Percentiles rank a stretch among this genome's conserved stretches.
Conservation (phyloP, 192 early-diverging fungal species). For the Linderina pennispora region DNA sequence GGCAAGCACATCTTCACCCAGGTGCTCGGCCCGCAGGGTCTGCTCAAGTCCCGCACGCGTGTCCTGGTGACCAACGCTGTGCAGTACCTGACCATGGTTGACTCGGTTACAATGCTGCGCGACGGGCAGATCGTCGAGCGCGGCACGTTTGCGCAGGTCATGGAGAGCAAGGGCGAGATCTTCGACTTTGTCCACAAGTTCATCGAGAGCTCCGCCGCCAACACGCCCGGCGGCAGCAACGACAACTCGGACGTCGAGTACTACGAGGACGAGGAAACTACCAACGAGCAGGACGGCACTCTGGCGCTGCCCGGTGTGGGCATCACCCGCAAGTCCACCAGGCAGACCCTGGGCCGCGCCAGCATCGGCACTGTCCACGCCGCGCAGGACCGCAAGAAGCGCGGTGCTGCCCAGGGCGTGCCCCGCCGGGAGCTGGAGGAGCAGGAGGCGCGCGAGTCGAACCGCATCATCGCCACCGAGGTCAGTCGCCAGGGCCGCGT, state of each 20-base stretch:
- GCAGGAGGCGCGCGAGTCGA: neutral
- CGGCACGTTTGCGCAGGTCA: conserved; percentile 48
- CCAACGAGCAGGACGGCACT: conserved; percentile 15
- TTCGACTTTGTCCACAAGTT: conserved; percentile 38
- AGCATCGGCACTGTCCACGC: conserved; percentile 44
- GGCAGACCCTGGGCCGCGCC: conserved; percentile 44
- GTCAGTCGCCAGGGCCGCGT: conserved; percentile 80
- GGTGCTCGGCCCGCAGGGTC: conserved; percentile 74
- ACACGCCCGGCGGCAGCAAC: conserved; percentile 10
- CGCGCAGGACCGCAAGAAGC: conserved; percentile 10
- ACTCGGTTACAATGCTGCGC: conserved; percentile 60
- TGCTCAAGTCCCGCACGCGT: conserved; percentile 66
- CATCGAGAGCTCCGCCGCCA: conserved; percentile 12
- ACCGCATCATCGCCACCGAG: conserved; percentile 63
- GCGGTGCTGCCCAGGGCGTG: neutral
- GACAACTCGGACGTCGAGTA: conserved; percentile 23
- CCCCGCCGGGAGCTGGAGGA: too few relatives aligned
- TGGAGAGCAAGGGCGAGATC: conserved; percentile 4
- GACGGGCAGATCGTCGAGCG: conserved; percentile 62
- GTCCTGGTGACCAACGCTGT: conserved; percentile 75
- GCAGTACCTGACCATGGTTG: conserved; percentile 60
- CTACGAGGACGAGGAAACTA: conserved; percentile 19
- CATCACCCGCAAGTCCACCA: conserved; percentile 22
- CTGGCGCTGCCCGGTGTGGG: conserved; percentile 14
- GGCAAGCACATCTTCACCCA: conserved; percentile 73